Evolutionary conservation across 1,284 basidiomycete genomes (phyloP), one percentile per base, ranked within the genome.

Genomic region (Ganoderma sinense): DNA sequence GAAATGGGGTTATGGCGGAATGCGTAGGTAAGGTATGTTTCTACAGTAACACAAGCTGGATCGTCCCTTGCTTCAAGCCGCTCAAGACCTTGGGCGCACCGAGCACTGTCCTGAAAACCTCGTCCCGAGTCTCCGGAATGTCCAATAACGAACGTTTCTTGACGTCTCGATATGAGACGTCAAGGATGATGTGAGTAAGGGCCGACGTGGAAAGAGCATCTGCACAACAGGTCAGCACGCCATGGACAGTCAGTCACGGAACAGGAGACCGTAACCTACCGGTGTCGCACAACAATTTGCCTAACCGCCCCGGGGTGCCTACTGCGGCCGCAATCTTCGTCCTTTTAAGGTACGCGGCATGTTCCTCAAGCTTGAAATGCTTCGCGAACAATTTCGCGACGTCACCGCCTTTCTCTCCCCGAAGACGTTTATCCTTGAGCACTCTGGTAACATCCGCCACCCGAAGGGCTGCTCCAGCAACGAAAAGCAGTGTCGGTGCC

Each of bases 331-430:
- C 91, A 60, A 96, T 86, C 77, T 91, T 93, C 20, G 93, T 94
- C 72, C 88, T 86, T 78, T 86, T 86, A 74, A 96, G 83, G 81
- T 94, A 94, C 23, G 87, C 82, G 74, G 92, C 88, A 78, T 96
- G 94, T 70, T 95, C 91, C 65, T 90, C 84, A 56, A 96, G 84
- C 81, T 95, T 96, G 82, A 95, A 90, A 78, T 96, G 94, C 80
- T 90, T 94, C 58, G 94, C 93, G 76, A 96, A 96, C 41, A 95
- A 85, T 78, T 96, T 96, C 39, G 92, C 94, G 53, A 95, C 89
- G 71, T 95, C 93, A 36, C 91, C 93, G 68, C 93, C 90, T 79
- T 93, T 94, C 64, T 94, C 89, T 65, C 91, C 90, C 75, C 89
- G 83, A 69, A 94, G 83, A 70, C 82, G 87, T 78, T 86, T 90